Evolutionary conservation across 805 yeast species (phyloP).

Genomic region (Candida stauntonica): DNA sequence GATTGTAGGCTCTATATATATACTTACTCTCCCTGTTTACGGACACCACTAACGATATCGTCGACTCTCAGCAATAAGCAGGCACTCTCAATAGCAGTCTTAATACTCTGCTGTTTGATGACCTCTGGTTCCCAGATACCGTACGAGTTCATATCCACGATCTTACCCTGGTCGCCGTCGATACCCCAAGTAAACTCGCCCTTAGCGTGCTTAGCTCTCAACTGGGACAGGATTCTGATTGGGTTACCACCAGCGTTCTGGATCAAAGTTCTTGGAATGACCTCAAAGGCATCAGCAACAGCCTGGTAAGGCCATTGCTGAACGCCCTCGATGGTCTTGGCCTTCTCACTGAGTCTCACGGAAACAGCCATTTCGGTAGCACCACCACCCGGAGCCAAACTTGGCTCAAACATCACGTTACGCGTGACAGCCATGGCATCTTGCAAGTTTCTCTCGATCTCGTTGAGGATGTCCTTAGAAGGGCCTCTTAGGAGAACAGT

Average conservation of each 20-base stretch:
- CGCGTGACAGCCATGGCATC: conserved; percentile 98
- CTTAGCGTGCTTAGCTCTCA: conserved; percentile 94
- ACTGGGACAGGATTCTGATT: conserved; percentile 78
- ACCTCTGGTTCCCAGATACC: conserved; percentile 99
- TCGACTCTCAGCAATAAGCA: conserved; percentile 92
- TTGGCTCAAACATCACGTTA: conserved; percentile 91
- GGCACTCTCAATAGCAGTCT: conserved; percentile 98
- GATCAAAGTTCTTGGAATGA: conserved; percentile 93
- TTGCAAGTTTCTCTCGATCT: conserved; percentile 93
- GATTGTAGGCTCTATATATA: neutral
- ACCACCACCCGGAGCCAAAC: conserved; percentile 97
- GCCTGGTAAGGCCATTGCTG: conserved; percentile 99
- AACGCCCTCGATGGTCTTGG: conserved; percentile 88
- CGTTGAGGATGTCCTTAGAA: conserved; percentile 92
- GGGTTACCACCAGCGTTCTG: conserved; percentile 99
- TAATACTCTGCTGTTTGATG: conserved; percentile 91
- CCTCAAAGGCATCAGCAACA: conserved; percentile 98
- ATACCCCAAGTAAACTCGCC: conserved; percentile 85
- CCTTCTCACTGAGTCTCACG: conserved; percentile 82
- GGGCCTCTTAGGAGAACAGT: conserved; percentile 93
- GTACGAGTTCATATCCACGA: conserved; percentile 91
- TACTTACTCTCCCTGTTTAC: conserved; percentile 40
- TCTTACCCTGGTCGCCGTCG: conserved; percentile 91
- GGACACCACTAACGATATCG: conserved; percentile 94
- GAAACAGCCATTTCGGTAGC: conserved; percentile 99